phyloP scores from a whole-genome alignment of 441 rosid species.

The Daphne laureola region DNA sequence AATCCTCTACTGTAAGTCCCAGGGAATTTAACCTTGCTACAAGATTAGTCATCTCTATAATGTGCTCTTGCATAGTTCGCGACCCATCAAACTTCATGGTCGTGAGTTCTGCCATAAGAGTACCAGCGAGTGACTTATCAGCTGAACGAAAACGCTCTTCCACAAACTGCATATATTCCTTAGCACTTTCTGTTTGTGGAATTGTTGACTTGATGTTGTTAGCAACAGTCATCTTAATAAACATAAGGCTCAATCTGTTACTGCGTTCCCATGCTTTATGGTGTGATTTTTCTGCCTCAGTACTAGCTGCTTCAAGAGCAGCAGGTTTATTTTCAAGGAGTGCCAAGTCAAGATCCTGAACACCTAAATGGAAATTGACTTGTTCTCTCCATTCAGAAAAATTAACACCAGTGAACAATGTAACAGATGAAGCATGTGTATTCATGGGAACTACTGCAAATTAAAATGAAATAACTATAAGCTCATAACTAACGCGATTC shows the following conservation, averaged over 20 bases:
- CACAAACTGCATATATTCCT: background rate
- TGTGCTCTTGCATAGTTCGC: background rate
- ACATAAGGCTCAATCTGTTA: background rate
- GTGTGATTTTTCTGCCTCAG: background rate
- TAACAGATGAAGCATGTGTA: conserved; percentile 1
- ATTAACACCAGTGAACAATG: background rate
- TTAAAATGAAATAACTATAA: background rate
- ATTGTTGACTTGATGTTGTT: background rate
- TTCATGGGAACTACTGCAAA: background rate
- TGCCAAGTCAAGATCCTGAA: background rate
- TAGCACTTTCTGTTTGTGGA: conserved; percentile 2
- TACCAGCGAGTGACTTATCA: background rate
- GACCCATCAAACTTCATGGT: background rate
- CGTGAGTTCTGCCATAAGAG: background rate
- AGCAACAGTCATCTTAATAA: background rate
- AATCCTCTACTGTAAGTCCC: too few relatives aligned
- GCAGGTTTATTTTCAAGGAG: background rate
- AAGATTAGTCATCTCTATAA: too few relatives aligned
- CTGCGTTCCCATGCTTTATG: background rate
- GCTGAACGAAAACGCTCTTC: background rate
- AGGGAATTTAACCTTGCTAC: too few relatives aligned
- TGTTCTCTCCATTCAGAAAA: background rate
- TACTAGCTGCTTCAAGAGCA: background rate
- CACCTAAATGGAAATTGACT: conserved; percentile 1
- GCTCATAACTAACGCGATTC: background rate